Base-by-base conservation (phyloP, 106 monocot genomes). In the Ottelia alismoides region DNA sequence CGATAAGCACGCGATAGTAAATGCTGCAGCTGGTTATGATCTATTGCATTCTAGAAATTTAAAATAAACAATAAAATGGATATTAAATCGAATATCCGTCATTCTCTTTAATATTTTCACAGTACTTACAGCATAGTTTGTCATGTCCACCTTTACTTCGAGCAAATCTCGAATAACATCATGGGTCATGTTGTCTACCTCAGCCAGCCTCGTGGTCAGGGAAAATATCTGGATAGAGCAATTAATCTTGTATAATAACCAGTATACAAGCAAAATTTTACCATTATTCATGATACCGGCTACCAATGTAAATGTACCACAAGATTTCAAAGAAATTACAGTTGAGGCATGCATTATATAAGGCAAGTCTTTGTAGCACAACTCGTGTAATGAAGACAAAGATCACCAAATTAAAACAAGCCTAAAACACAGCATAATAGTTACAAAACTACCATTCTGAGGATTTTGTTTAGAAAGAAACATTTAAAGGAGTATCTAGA, bases 101-200 rank as follows among this genome's bases (percentile, higher is more conserved):
- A 14, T 23, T 1, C 22, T 9, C 19, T 20, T 44, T 23, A 18
- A 3, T 22, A 5, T 20, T 55, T 59, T 2, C 18, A 12, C 17
- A 22, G 47, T 54, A 69, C 82, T 82, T 79, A 88, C 87, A 49
- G 82, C 75, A 68, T 82, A 82, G 48, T 72, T 78, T 27, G 68
- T 76, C 71, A 88, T 78, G 52, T 88, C 78, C 56, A 82, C 47
- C 72, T 82, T 88, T 50, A 88, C 71, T 27, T 78, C 87, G 64
- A 88, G 69, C 60, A 88, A 61, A 51, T 88, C 87, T 51, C 87
- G 75, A 28, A 88, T 78, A 23, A 82, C 75, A 67, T 88, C 87
- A 65, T 88, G 87, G 18, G 87, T 82, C 87, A 88, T 88, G 68
- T 64, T 82, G 45, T 88, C 82, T 28, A 73, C 82, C 27, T 67